These are phyloP conservation scores for Cyclostephanos tholiformis DNA, from an alignment of 108 stramenopile genomes.

Conservation along the genomic window DNA sequence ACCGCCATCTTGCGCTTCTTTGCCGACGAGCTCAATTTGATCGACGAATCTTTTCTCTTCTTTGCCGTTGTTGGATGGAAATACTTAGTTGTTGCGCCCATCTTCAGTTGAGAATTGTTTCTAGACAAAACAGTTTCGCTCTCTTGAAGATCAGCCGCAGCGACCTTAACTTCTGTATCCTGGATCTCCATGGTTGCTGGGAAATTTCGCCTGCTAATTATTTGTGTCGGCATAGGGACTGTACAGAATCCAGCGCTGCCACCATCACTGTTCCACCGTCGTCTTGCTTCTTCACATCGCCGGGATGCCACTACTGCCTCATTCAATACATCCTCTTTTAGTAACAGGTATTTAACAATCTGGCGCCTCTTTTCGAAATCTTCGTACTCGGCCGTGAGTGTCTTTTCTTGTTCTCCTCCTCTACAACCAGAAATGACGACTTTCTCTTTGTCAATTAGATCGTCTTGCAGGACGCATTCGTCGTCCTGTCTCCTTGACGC, in stretches of 20 bases:
- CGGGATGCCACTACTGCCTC: constrained; percentile 3
- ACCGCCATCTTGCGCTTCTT: constrained; percentile 6
- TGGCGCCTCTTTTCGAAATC: constrained; percentile 13
- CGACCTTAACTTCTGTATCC: not conserved
- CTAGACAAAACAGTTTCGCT: constrained; percentile 1
- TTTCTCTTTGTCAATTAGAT: not conserved
- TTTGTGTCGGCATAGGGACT: not conserved
- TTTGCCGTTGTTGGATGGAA: not conserved
- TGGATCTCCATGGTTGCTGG: not conserved
- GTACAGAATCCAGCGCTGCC: not conserved
- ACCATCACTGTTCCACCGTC: not conserved
- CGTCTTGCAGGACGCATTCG: not conserved
- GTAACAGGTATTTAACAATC: not conserved
- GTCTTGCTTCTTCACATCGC: not conserved
- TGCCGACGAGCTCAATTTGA: not conserved
- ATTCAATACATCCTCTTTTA: not conserved
- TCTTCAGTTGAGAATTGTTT: not conserved
- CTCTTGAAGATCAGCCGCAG: constrained; percentile 1
- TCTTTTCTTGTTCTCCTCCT: not conserved
- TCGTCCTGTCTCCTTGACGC: not conserved
- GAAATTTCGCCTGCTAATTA: not conserved
- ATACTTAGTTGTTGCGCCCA: not conserved
- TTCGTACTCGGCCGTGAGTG: constrained; percentile 1
- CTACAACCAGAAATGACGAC: not conserved
- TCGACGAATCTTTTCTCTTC: not conserved